phyloP scores from a whole-genome alignment of 1,284 basidiomycete species.

The Paramarasmius palmivorus region DNA sequence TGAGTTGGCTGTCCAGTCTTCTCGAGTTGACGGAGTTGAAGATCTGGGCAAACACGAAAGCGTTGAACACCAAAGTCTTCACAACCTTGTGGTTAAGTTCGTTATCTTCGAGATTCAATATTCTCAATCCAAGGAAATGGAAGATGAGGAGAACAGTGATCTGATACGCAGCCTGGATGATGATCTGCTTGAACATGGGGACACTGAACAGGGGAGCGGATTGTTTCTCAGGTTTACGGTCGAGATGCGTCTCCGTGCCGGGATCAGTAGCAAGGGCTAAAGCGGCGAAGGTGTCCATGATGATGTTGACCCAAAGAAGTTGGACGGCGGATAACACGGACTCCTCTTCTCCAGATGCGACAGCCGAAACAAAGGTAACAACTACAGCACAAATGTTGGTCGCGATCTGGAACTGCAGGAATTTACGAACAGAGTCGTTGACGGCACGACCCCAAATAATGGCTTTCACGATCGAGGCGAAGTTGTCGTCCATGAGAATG shows the following conservation, averaged over 20 bases:
- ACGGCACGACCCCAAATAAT: slow-evolving; percentile 99
- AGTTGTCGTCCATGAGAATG: slow-evolving; percentile 98
- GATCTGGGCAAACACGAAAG: slow-evolving; percentile 96
- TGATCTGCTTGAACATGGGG: slow-evolving; percentile 94
- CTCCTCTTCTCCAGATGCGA: slow-evolving; percentile 75
- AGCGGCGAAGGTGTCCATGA: slow-evolving; percentile 98
- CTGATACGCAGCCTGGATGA: slow-evolving; percentile 90
- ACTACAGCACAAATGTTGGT: slow-evolving; percentile 96
- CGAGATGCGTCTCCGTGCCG: slow-evolving; percentile 77
- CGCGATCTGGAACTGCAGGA: slow-evolving; percentile 97
- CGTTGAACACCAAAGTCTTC: slow-evolving; percentile 92
- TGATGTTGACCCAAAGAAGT: slow-evolving; percentile 95
- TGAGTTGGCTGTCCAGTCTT: slow-evolving; percentile 82
- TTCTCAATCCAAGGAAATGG: slow-evolving; percentile 80
- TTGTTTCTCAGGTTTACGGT: slow-evolving; percentile 90
- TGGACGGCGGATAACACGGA: slow-evolving; percentile 94
- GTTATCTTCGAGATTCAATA: slow-evolving; percentile 62
- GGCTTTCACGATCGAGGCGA: slow-evolving; percentile 93
- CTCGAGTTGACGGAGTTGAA: slow-evolving; percentile 94
- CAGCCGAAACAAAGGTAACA: slow-evolving; percentile 91
- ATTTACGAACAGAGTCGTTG: slow-evolving; percentile 96
- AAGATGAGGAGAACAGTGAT: slow-evolving; percentile 84
- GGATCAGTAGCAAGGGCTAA: slow-evolving; percentile 97
- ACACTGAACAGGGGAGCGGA: slow-evolving; percentile 87
- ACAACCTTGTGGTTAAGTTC: slow-evolving; percentile 55